phyloP scores from a whole-genome alignment of 306 rosid species.

The Luffa aegyptiaca region DNA sequence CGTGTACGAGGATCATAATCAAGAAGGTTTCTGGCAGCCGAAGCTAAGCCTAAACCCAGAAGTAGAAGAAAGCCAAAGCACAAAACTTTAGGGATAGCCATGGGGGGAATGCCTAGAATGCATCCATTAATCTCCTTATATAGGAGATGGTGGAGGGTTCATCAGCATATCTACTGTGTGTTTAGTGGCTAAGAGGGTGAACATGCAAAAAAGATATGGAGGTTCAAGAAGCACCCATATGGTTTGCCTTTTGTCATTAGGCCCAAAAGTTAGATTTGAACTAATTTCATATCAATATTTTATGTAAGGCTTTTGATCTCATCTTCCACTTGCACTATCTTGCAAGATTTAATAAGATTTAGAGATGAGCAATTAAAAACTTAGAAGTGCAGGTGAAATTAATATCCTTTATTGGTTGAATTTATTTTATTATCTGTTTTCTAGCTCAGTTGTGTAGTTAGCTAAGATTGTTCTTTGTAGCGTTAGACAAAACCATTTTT shows the following conservation, averaged over 20 bases:
- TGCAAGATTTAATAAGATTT: background rate
- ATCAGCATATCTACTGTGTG: background rate
- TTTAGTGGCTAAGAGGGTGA: background rate
- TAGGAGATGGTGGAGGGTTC: conserved; percentile 26
- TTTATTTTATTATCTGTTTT: too few relatives aligned
- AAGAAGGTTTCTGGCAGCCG: conserved; percentile 47
- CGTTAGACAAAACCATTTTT: too few relatives aligned
- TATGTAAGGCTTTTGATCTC: background rate
- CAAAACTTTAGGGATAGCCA: conserved; percentile 30
- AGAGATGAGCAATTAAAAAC: background rate
- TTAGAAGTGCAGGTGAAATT: background rate
- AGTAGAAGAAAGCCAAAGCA: conserved; percentile 29
- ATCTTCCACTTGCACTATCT: background rate
- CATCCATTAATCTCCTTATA: conserved; percentile 26
- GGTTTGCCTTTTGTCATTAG: background rate
- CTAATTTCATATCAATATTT: background rate
- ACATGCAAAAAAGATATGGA: background rate
- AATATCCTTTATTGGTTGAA: too few relatives aligned
- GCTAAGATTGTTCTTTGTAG: too few relatives aligned
- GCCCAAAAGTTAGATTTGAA: background rate
- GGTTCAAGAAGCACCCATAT: background rate
- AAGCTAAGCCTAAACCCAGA: conserved; percentile 41
- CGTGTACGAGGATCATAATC: background rate
- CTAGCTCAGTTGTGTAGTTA: too few relatives aligned
- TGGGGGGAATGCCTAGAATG: conserved; percentile 23